Conservation (phyloP, 345 rosid genomes). For the thale cress (Arabidopsis thaliana) region TAIR10.1 NC_003070.9:278001-278500, state of each 20-base stretch:
- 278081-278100: constrained; percentile 2
- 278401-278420: constrained; percentile 57
- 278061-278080: constrained; percentile 39
- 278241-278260: constrained; percentile 63
- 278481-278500: neutral
- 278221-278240: constrained; percentile 87
- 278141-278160: constrained; percentile 86
- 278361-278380: constrained; percentile 96
- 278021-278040: constrained; percentile 50
- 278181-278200: constrained; percentile 72
- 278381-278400: constrained; percentile 75
- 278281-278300: neutral
- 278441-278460: constrained; percentile 24
- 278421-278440: constrained; percentile 60
- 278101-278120: constrained; percentile 58
- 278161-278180: constrained; percentile 91
- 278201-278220: constrained; percentile 73
- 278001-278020: constrained; percentile 43
- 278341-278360: constrained; percentile 78
- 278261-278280: constrained; percentile 20
- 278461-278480: neutral
- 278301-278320: constrained; percentile 50
- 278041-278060: constrained; percentile 34
- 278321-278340: constrained; percentile 83
- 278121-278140: constrained; percentile 76